Percentiles rank a stretch among this genome's conserved stretches.
These are phyloP conservation scores for Brassica nigra DNA, from an alignment of 345 rosid genomes.

Conservation along the genomic window DNA sequence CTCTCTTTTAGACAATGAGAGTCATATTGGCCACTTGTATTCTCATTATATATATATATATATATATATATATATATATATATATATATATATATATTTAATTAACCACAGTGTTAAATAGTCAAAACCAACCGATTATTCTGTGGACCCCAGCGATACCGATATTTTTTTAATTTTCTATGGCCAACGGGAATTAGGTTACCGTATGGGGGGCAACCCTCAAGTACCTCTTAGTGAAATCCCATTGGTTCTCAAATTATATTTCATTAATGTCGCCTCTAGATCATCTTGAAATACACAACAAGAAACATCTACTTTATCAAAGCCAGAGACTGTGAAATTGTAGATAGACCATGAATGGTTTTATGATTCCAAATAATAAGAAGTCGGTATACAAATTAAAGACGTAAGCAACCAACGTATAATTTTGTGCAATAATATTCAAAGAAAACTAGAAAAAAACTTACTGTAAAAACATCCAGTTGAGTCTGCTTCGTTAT, in stretches of 20 bases:
- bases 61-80: too few species aligned
- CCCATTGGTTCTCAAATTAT: too few species aligned
- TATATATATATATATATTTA: too few species aligned
- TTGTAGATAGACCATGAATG: background rate
- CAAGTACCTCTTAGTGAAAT: too few species aligned
- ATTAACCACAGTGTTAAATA: too few species aligned
- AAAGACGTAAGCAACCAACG: background rate
- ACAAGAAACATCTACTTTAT: background rate
- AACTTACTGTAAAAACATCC: conserved; percentile 4
- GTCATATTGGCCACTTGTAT: background rate
- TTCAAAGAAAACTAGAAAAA: background rate
- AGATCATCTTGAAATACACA: background rate
- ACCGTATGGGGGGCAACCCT: too few species aligned
- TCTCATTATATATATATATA: too few species aligned
- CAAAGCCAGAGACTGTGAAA: background rate
- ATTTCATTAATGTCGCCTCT: background rate
- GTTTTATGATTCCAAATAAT: conserved; percentile 7
- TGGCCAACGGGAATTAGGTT: too few species aligned
- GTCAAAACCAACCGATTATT: too few species aligned
- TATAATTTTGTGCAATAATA: background rate
- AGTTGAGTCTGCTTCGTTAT: conserved; percentile 50
- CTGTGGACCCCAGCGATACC: too few species aligned
- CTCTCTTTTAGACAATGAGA: background rate
- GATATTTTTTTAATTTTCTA: too few species aligned
- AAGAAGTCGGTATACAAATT: conserved; percentile 1